Evolutionary conservation across 352 stramenopile species (phyloP).

Genomic region (Albugo candida): DNA sequence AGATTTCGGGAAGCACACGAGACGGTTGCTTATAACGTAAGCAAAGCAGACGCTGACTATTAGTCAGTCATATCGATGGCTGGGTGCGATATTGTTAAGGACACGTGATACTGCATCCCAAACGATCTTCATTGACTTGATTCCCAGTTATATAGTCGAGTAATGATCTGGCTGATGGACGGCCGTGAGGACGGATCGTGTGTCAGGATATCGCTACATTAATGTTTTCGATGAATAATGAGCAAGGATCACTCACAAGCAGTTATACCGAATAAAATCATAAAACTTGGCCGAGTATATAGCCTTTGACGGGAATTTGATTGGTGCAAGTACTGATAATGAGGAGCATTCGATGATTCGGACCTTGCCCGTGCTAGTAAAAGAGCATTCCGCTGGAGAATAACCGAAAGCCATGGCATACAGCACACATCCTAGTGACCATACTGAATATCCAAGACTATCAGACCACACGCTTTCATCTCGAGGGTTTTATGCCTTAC

Average conservation of each 20-base stretch:
- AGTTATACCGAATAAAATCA: slow-evolving; percentile 48
- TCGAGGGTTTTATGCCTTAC: slow-evolving; percentile 6
- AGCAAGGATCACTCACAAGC: not conserved
- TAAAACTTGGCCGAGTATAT: slow-evolving; percentile 32
- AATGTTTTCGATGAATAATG: too few relatives aligned
- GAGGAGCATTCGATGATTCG: slow-evolving; percentile 72
- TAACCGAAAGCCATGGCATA: slow-evolving; percentile 81
- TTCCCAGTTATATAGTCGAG: too few relatives aligned
- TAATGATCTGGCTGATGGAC: too few relatives aligned
- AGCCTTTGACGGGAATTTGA: slow-evolving; percentile 51
- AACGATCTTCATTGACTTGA: too few relatives aligned
- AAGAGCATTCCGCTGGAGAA: slow-evolving; percentile 77
- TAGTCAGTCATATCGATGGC: too few relatives aligned
- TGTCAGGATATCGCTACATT: too few relatives aligned
- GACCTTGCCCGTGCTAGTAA: slow-evolving; percentile 42
- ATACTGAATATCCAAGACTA: slow-evolving; percentile 24
- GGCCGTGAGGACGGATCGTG: too few relatives aligned
- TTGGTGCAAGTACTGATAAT: slow-evolving; percentile 59
- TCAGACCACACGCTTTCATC: not conserved
- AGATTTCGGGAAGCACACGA: too few relatives aligned
- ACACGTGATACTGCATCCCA: too few relatives aligned
- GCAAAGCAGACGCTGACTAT: too few relatives aligned
- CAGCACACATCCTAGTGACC: slow-evolving; percentile 76
- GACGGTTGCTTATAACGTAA: too few relatives aligned
- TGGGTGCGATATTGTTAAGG: too few relatives aligned